Conservation (phyloP, 2,329 filamentous ascomycete genomes). For the Ceratocystis eucalypticola region DNA sequence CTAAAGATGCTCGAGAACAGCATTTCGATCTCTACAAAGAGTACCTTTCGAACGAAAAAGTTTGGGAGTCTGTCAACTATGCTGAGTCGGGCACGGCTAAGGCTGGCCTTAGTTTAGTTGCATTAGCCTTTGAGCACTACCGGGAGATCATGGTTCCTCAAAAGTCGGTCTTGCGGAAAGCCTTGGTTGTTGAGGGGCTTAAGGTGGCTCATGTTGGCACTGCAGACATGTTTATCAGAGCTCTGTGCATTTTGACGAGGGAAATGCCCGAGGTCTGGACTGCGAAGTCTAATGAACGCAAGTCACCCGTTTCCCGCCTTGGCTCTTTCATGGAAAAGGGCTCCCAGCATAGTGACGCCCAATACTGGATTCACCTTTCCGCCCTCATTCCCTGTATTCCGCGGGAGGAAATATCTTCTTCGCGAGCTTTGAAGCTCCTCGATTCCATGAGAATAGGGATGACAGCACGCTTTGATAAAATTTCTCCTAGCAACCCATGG, state of each 20-base stretch:
- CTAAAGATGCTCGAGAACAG: slow-evolving; percentile 42
- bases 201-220: slow-evolving; percentile 61
- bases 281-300: slow-evolving; percentile 32
- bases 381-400: slow-evolving; percentile 50
- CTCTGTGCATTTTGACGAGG: slow-evolving; percentile 52
- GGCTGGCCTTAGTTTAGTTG: slow-evolving; percentile 38
- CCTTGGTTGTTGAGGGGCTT: slow-evolving; percentile 60
- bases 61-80: slow-evolving; percentile 55
- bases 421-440: slow-evolving; percentile 48
- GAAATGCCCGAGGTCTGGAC: slow-evolving; percentile 57
- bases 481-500: slow-evolving; percentile 59
- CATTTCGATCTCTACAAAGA: slow-evolving; percentile 48
- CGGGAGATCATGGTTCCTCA: slow-evolving; percentile 36
- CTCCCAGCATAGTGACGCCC: slow-evolving; percentile 59
- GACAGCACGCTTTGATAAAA: slow-evolving; percentile 58
- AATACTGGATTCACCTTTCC: slow-evolving; percentile 60
- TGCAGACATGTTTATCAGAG: slow-evolving; percentile 53
- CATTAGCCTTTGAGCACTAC: slow-evolving; percentile 34
- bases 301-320: slow-evolving; percentile 43
- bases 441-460: slow-evolving; percentile 58
- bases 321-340: slow-evolving; percentile 66
- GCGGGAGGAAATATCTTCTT: slow-evolving; percentile 29
- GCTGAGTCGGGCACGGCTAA: slow-evolving; percentile 43
- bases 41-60: slow-evolving; percentile 50
- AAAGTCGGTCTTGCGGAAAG: slow-evolving; percentile 38